Evolutionary conservation across 75 land plant genomes (phyloP).

Genomic region (Picea glauca): DNA sequence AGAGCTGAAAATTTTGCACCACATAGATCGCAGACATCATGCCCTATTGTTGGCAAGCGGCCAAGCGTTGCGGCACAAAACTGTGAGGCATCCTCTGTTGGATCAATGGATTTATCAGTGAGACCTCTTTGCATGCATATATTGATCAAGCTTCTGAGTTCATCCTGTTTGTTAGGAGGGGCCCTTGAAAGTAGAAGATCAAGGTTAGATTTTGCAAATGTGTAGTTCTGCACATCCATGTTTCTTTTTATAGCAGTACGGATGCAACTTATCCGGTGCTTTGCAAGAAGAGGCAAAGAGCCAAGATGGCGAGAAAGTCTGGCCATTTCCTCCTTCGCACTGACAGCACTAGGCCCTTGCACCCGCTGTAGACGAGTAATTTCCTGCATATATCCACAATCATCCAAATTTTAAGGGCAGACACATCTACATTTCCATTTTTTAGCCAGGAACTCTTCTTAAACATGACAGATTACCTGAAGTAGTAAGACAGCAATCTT

Average conservation of each 20-base stretch:
- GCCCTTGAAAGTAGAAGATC: slow-evolving; percentile 93
- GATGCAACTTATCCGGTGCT: slow-evolving; percentile 92
- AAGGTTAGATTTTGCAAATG: slow-evolving; percentile 84
- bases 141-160: slow-evolving; percentile 73
- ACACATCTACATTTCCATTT: background rate
- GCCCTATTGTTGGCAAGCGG: slow-evolving; percentile 95
- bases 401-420: slow-evolving; percentile 4
- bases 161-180: slow-evolving; percentile 91
- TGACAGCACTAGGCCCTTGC: slow-evolving; percentile 75
- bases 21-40: slow-evolving; percentile 93
- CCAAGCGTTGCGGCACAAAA: slow-evolving; percentile 96
- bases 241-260: slow-evolving; percentile 95
- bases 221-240: slow-evolving; percentile 98
- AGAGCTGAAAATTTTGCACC: slow-evolving; percentile 96
- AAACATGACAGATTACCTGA: slow-evolving; percentile 53
- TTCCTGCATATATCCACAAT: slow-evolving; percentile 55
- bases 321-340: slow-evolving; percentile 98
- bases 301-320: slow-evolving; percentile 92
- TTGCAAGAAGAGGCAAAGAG: slow-evolving; percentile 86
- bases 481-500: slow-evolving; percentile 93
- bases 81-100: slow-evolving; percentile 87
- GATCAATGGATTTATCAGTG: slow-evolving; percentile 89
- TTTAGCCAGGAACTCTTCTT: background rate
- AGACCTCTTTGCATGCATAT: slow-evolving; percentile 85
- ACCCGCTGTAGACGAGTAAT: slow-evolving; percentile 81